phyloP scores from a whole-genome alignment of 495 filamentous ascomycete species.

The Penicillium angulare region DNA sequence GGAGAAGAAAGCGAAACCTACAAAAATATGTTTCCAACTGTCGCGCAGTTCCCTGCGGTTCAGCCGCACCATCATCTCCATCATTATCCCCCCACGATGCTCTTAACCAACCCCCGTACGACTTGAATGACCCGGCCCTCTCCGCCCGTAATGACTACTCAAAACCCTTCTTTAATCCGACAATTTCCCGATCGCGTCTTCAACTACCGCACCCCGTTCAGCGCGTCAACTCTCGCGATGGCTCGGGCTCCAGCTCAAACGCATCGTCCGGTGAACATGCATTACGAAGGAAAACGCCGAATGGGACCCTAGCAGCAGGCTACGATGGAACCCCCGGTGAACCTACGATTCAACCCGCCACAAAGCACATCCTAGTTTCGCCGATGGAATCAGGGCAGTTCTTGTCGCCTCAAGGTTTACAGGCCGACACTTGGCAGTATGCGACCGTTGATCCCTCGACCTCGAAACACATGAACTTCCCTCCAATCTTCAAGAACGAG shows the following conservation, averaged over 20 bases:
- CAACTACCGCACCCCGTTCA: slow-evolving; percentile 48
- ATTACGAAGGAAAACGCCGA: slow-evolving; percentile 89
- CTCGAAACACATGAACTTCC: slow-evolving; percentile 39
- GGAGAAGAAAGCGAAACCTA: not conserved
- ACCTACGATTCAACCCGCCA: slow-evolving; percentile 68
- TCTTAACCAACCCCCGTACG: slow-evolving; percentile 28
- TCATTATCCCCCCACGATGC: slow-evolving; percentile 32
- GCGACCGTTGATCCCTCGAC: slow-evolving; percentile 25
- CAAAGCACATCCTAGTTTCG: slow-evolving; percentile 89
- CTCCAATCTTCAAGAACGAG: slow-evolving; percentile 44
- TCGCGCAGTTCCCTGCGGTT: slow-evolving; percentile 43
- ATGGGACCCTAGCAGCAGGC: slow-evolving; percentile 85
- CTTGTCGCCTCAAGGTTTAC: slow-evolving; percentile 28
- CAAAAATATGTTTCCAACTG: slow-evolving; percentile 51
- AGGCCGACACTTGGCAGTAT: slow-evolving; percentile 34
- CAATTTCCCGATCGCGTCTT: slow-evolving; percentile 29
- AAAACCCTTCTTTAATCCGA: slow-evolving; percentile 27
- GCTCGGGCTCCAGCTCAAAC: slow-evolving; percentile 18
- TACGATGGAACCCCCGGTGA: slow-evolving; percentile 87
- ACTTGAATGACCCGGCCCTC: slow-evolving; percentile 27
- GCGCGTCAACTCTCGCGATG: slow-evolving; percentile 32
- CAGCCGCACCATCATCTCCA: slow-evolving; percentile 47
- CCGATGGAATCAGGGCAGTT: slow-evolving; percentile 44
- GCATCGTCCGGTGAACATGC: slow-evolving; percentile 62
- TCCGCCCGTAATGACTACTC: slow-evolving; percentile 26